These are phyloP conservation scores for Trametes sanguinea DNA, from an alignment of 768 basidiomycete genomes.

Conservation along the genomic window DNA sequence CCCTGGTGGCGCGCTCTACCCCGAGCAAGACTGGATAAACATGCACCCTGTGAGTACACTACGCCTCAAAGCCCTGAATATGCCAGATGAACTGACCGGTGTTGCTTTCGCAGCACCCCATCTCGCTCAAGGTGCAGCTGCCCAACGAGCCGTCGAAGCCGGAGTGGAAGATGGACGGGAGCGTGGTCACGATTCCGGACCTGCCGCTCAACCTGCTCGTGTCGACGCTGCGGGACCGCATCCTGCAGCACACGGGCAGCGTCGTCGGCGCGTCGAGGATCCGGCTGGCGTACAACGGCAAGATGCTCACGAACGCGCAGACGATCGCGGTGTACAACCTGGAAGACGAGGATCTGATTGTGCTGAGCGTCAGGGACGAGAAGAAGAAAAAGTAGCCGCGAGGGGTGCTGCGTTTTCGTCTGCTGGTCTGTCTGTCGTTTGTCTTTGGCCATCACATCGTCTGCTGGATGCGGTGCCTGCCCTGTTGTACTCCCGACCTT, in stretches of 20 bases:
- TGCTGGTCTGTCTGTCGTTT: neutral
- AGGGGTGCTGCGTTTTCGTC: neutral
- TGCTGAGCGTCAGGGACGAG: constrained; percentile 72
- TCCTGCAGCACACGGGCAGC: constrained; percentile 76
- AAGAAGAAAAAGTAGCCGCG: constrained; percentile 58
- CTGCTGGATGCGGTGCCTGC: neutral
- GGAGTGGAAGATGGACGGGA: constrained; percentile 92
- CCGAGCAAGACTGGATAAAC: constrained; percentile 86
- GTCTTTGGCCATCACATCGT: no score
- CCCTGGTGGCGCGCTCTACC: constrained; percentile 80
- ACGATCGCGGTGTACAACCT: constrained; percentile 87
- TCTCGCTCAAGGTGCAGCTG: constrained; percentile 82
- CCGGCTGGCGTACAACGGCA: constrained; percentile 74
- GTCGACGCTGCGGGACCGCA: constrained; percentile 87
- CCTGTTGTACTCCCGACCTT: constrained; percentile 17
- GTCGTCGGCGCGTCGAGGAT: constrained; percentile 80
- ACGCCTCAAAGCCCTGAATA: neutral
- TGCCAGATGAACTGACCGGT: neutral
- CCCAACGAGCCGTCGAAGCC: constrained; percentile 81
- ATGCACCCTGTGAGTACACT: constrained; percentile 73
- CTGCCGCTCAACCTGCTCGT: constrained; percentile 83
- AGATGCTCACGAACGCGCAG: constrained; percentile 85
- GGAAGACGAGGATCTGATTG: constrained; percentile 86
- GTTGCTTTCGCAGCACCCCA: constrained; percentile 61
- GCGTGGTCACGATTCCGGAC: constrained; percentile 74